Base-by-base conservation (phyloP, 441 rosid species). In the Manihot esculenta region DNA sequence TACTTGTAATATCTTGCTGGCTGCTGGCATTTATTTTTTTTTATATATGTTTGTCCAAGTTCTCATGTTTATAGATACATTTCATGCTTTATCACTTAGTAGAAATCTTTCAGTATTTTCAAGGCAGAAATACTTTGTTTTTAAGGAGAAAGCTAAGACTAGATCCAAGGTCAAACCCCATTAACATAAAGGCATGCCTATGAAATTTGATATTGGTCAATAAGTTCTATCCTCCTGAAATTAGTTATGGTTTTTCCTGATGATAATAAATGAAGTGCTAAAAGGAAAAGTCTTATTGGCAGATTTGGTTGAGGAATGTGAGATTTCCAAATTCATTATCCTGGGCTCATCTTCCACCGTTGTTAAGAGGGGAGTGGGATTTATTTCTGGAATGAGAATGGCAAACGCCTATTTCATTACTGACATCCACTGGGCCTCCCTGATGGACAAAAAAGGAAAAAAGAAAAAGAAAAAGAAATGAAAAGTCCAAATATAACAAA, bases 1-100 rank as follows among this genome's bases (percentile, higher is more conserved):
- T 72, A 89, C 97, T 78, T 78, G 98, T 94, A 90, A 86, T 74
- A 20, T 77, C 68, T 69, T 72, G 49, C 47, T 62, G 68, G n/a
- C 66, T n/a, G n/a, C n/a, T n/a, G n/a, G n/a, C n/a, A n/a, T n/a
- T n/a, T n/a, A n/a, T n/a, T n/a, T n/a, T 51, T 26, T 65, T 65
- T 57, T 48, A 3, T 38, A 56, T 33, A 17, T 64, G 23, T 68
- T 35, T 33, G 21, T 61, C 53, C 23, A 11, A 63, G 50, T 67
- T 69, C 62, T 65, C 59, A 18, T 61, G 48, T 56, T n/a, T 60
- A 26, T 65, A 67, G 21, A 41, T 21, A 33, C 30, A 62, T 20
- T 58, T 59, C 18, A 12, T n/a, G 64, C 23, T 2, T 57, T 50
- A 24, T 24, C 18, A 47, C 44, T 23, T 53, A 17, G 14, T 66